These are phyloP conservation scores for Fistulina hepatica DNA, from an alignment of 1,284 basidiomycete species.

Conservation along the genomic window DNA sequence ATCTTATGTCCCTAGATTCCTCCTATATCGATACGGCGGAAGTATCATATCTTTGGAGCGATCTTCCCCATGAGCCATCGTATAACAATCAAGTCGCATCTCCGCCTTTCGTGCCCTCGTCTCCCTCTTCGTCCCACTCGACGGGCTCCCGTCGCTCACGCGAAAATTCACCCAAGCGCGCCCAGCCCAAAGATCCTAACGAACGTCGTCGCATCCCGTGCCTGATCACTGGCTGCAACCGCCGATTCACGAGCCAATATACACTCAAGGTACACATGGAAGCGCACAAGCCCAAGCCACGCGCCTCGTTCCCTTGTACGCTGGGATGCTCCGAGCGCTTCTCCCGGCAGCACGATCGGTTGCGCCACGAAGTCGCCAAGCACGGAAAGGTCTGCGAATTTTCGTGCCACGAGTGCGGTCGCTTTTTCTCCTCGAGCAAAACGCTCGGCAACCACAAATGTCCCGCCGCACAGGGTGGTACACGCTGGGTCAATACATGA, in stretches of 20 bases:
- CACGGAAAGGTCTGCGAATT: constrained; percentile 32
- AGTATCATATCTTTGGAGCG: no score
- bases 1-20: no score
- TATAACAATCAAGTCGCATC: no score
- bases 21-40: no score
- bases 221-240: not conserved
- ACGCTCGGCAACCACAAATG: constrained; percentile 41
- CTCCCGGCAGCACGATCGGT: constrained; percentile 11
- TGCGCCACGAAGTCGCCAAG: constrained; percentile 12
- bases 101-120: no score
- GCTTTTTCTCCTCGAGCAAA: constrained; percentile 38
- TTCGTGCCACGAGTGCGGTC: constrained; percentile 33
- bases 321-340: constrained; percentile 7
- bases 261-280: not conserved
- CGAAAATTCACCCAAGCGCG: no score
- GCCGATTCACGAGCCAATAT: not conserved
- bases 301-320: constrained; percentile 3
- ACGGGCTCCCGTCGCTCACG: no score
- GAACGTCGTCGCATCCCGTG: no score
- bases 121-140: no score
- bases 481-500: constrained; percentile 35
- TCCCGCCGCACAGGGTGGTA: constrained; percentile 32
- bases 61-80: no score
- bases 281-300: not conserved
- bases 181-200: no score